Base-by-base conservation (phyloP, 2,329 filamentous ascomycete species). In the Periconia sp. region DNA sequence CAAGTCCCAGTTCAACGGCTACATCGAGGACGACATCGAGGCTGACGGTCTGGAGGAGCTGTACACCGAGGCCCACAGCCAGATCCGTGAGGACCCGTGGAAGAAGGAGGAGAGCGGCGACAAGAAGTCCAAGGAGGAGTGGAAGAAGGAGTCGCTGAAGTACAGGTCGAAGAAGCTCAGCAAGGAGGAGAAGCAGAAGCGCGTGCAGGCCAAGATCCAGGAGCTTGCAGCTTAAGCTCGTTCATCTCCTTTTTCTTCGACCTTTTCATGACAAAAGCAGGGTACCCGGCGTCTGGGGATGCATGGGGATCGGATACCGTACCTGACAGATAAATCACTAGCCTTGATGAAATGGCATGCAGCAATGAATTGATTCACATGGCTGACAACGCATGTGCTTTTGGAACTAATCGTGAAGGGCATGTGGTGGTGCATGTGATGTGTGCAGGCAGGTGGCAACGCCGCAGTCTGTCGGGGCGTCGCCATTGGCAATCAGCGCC, bases 71-170 rank as follows among this genome's bases (percentile, higher is more conserved):
- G 94, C 92, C 57, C 94, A 99, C 85, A 87, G 88, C 77, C 87
- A 88, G 72, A 99, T 99, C 83, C 92, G 94, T 60, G 92, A 91
- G 81, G 89, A 99, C 76, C 94, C 94, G 70, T 95, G 88, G 84
- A 95, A 96, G 88, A 96, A 96, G 86, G 82, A 78, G 62, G 81
- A 84, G 56, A 76, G 80, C 30, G 88, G 74, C 43, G 78, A 88
- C 78, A 92, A 95, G 87, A 97, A 97, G 89, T 81, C 77, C 81
- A 97, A 96, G 87, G 92, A 92, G 56, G 84, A 96, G 81, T 95
- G 89, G 88, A 95, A 95, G 87, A 82, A 82, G 60, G 91, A 96
- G 84, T 91, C 88, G 74, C 84, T 90, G 82, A 96, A 97, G 85
- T 90, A 84, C 88, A 84, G 78, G 75, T 76, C 78, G 65, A 65